A percentile compares a stretch with the other conserved stretches of the same genome.
Evolutionary conservation across 305 asterid genomes (phyloP).

Genomic region (Fraxinus greggii): DNA sequence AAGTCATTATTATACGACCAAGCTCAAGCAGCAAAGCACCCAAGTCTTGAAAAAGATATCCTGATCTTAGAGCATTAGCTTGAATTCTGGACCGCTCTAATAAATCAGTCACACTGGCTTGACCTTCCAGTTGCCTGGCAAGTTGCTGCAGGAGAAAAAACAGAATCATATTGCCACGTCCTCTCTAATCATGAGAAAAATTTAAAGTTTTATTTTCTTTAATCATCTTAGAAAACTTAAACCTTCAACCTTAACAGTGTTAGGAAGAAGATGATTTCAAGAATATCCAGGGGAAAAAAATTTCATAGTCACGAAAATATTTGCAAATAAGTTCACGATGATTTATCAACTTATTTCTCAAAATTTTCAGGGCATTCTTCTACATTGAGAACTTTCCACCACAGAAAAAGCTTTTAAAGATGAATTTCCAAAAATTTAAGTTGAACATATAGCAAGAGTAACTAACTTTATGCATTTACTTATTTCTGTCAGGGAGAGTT

Average conservation of each 20-base stretch:
- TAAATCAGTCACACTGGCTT: conserved; percentile 52
- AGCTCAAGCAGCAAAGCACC: conserved; percentile 91
- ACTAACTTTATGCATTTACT: not conserved
- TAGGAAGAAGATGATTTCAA: not conserved
- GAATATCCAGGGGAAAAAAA: not conserved
- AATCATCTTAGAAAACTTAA: conserved; percentile 1
- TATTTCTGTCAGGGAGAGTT: conserved; percentile 15
- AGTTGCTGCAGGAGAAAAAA: conserved; percentile 60
- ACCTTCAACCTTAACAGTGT: not conserved
- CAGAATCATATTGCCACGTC: conserved; percentile 16
- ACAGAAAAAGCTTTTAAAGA: not conserved
- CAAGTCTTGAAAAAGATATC: conserved; percentile 63
- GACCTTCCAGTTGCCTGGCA: conserved; percentile 61
- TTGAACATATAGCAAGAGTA: not conserved
- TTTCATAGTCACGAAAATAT: not conserved
- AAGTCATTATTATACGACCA: conserved; percentile 76
- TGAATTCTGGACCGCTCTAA: conserved; percentile 72
- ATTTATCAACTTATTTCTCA: not conserved
- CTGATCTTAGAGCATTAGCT: conserved; percentile 65
- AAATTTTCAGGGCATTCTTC: conserved; percentile 3
- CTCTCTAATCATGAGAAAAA: not conserved
- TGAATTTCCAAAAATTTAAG: not conserved
- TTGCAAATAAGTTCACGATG: conserved; percentile 13
- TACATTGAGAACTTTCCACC: not conserved
- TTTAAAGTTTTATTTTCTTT: not conserved